Base-by-base conservation (phyloP, 495 filamentous ascomycete genomes). In the Penicillium manginii region DNA sequence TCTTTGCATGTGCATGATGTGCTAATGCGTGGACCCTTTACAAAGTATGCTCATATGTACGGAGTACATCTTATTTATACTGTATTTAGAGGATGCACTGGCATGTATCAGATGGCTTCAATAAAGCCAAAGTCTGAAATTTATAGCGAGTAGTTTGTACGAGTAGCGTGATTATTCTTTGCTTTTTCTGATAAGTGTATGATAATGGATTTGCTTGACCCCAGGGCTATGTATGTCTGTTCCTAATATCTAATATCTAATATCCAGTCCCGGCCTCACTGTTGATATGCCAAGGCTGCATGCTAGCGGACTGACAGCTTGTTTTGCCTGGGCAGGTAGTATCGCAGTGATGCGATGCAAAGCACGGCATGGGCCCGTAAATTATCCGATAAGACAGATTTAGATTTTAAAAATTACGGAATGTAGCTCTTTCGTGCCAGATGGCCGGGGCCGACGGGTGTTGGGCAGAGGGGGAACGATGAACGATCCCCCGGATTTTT, bases 401-500 rank as follows among this genome's bases (percentile, higher is more conserved):
- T n/a, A 45, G 40, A 6, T 10, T 37, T 37, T 5, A 14, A 5
- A 10, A 37, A n/a, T 37, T 37, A 8, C 35, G 0, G 15, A 37
- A 11, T 29, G 26, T 3, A 14, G 35, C 35, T n/a, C 35, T 37
- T 37, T n/a, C 15, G 5, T 12, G 35, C 15, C 12, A 14, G 35
- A 37, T n/a, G 35, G 35, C 4, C 35, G 15, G 3, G 35, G 0
- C 12, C 7, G 11, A 37, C 12, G 35, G 35, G 11, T 14, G 35
- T 3, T 37, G 35, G 17, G 18, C 4, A 26, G 60, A 48, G 52
- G 42, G 50, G 50, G 26, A 29, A 29, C 26, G 26, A 29, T 29
- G 26, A 52, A 57, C 45, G 22, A 23, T 57, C 55, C 62, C 62
- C 62, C 58, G 58, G 62, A 65, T 55, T 56, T 55, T 64, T 50